Evolutionary conservation across 179 eudicot species (phyloP).

Genomic region (Camellia oleifera): DNA sequence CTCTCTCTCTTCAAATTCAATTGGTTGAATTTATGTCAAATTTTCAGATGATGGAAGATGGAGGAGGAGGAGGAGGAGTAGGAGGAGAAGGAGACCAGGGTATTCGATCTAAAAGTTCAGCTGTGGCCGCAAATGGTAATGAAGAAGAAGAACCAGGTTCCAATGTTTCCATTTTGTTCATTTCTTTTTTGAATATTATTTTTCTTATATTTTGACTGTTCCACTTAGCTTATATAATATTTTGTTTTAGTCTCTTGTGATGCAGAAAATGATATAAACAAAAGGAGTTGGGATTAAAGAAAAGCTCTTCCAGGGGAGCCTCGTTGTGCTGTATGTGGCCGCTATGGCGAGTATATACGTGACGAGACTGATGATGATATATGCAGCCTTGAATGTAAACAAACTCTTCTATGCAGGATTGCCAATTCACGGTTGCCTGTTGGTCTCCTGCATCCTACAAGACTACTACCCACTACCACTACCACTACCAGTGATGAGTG

Average conservation of each 20-base stretch:
- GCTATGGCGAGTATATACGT: conserved; percentile 94
- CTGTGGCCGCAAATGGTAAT: conserved; percentile 3
- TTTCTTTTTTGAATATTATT: neutral
- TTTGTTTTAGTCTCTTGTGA: conserved; percentile 10
- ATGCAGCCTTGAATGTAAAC: conserved; percentile 90
- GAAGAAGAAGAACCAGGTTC: conserved; percentile 16
- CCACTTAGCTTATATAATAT: neutral
- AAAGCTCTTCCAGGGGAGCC: conserved; percentile 96
- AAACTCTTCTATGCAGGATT: conserved; percentile 44
- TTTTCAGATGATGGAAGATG: too few relatives aligned
- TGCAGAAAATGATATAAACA: conserved; percentile 64
- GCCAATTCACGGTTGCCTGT: conserved; percentile 40
- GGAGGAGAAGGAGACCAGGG: neutral
- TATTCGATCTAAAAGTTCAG: neutral
- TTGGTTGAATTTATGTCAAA: too few relatives aligned
- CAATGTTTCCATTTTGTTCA: neutral
- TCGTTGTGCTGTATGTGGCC: conserved; percentile 74
- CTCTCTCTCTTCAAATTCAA: too few relatives aligned
- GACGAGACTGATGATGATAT: conserved; percentile 94
- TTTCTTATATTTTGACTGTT: too few relatives aligned
- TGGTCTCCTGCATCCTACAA: conserved; percentile 31
- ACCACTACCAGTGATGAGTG: conserved; percentile 51
- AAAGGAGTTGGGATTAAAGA: conserved; percentile 86
- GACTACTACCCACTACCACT: conserved; percentile 42
- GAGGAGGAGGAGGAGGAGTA: too few relatives aligned